Base-by-base conservation (phyloP, 2,329 filamentous ascomycete genomes). In the Cryphonectria japonica region DNA sequence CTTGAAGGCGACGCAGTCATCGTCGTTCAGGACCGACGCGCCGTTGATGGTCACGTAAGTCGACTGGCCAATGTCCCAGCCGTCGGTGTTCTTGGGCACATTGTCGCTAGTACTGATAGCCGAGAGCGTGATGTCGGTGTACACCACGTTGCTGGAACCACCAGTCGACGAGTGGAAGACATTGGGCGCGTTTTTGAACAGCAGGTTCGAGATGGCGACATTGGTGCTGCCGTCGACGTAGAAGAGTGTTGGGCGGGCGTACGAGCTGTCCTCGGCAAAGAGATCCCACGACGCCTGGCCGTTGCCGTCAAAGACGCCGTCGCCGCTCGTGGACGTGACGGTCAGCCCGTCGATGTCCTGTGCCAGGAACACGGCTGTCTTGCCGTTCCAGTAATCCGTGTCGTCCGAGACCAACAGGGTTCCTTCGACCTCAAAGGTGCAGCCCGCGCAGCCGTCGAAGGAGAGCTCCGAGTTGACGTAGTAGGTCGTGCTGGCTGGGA, bases 1-100 rank as follows among this genome's bases (percentile, higher is more conserved):
- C 72, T 85, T 85, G 75, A 82, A 82, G 4, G 82, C 82, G 1
- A 84, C 78, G 70, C 83, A 85, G 76, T 84, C 83, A 67, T 84
- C 82, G 69, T 83, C 78, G 71, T 84, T 84, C 59, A 75, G 77
- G 26, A 85, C 79, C 0, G 75, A 75, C 54, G 81, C 77, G 64
- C 81, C 75, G 32, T 74, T 75, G 61, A 84, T 76, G 7, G 79
- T 80, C 2, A 83, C 81, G 57, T 80, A 77, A 4, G 78, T 80
- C 39, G 79, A 79, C 9, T 75, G 19, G 50, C 84, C 80, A 81
- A 68, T 70, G 59, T 84, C 82, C 71, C 84, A 84, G 6, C 82
- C 82, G 69, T 84, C 82, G 0, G 80, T 85, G 75, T 83, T 84
- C 69, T 82, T 81, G 2, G 82, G 75, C 0, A 71, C 70, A 37